Base-by-base conservation (phyloP, 129 eudicot genomes). In the Ambrosia artemisiifolia region DNA sequence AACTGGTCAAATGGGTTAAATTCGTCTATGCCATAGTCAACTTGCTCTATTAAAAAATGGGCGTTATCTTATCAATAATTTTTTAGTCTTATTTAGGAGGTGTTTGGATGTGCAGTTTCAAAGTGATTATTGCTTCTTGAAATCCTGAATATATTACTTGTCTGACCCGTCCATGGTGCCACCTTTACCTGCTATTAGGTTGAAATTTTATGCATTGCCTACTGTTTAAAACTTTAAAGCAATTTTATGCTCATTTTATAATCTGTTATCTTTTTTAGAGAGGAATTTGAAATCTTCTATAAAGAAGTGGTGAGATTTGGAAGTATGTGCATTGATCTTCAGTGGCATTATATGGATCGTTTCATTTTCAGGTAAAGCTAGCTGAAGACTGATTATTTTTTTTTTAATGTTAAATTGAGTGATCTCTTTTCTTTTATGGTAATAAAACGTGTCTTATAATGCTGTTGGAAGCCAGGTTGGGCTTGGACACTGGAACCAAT, bases 241-340 rank as follows among this genome's bases (percentile, higher is more conserved):
- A 16, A 14, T 50, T 16, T 50, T 50, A 17, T 49, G 16, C 18
- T 46, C 48, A 35, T 59, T 65, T 50, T 30, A 35, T 51, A 32
- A 20, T 65, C 19, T 24, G 48, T 53, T 57, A 68, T 63, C 20
- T n/a, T 28, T 67, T 75, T 54, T 74, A 89, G 98, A 83, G 95
- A 89, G 79, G 96, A 93, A 75, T 84, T 89, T 54, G 80, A 81
- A 50, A 83, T 89, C 51, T 89, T 93, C 63, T 87, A 92, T 11
- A 83, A 79, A 35, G 98, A 93, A 79, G 98, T 93, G 20, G 72
- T 85, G 19, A 93, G 98, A 74, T 93, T 93, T 54, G 98, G 98
- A 70, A 73, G 87, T 77, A 60, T 85, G 61, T 93, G 98, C 75
- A 93, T 80, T 78, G 98, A 93, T 63, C 88, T 88, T 42, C 91